A percentile compares a stretch with the other conserved stretches of the same genome.
These are phyloP conservation scores for Eucalyptus globulus DNA, from an alignment of 345 rosid species.

Conservation along the genomic window DNA sequence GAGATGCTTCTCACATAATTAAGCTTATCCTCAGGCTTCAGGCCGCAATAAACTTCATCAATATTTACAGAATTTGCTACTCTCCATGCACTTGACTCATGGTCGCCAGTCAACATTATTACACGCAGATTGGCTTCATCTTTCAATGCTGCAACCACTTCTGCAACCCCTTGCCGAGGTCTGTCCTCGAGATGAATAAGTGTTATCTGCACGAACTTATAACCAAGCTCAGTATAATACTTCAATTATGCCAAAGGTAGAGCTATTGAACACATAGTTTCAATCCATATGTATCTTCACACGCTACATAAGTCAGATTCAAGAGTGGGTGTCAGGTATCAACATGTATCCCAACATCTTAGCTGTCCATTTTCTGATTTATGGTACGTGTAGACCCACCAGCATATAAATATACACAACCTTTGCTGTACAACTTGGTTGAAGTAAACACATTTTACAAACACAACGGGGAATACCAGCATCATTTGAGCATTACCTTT, in stretches of 20 bases:
- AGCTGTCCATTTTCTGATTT: not conserved
- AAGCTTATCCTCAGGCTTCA: conserved; percentile 93
- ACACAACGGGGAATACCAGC: not conserved
- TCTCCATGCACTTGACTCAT: conserved; percentile 89
- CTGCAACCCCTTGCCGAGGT: conserved; percentile 77
- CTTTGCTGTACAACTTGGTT: not conserved
- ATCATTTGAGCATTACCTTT: conserved; percentile 38
- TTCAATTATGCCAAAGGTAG: not conserved
- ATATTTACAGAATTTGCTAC: conserved; percentile 89
- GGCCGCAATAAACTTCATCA: conserved; percentile 62
- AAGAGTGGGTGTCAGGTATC: not conserved
- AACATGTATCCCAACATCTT: not conserved
- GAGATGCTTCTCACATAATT: conserved; percentile 66
- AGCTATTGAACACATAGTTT: not conserved
- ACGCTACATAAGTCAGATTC: not conserved
- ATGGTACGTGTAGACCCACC: not conserved
- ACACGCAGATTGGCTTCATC: conserved; percentile 51
- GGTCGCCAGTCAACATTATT: conserved; percentile 97
- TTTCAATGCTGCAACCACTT: conserved; percentile 54
- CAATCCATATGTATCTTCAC: not conserved
- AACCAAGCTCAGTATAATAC: not conserved
- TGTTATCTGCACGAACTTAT: conserved; percentile 37
- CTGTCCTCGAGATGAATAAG: conserved; percentile 95
- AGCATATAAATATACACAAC: not conserved
- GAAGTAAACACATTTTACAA: not conserved